Conservation (phyloP, 179 eudicot species). For the Actinidia polygama region DNA sequence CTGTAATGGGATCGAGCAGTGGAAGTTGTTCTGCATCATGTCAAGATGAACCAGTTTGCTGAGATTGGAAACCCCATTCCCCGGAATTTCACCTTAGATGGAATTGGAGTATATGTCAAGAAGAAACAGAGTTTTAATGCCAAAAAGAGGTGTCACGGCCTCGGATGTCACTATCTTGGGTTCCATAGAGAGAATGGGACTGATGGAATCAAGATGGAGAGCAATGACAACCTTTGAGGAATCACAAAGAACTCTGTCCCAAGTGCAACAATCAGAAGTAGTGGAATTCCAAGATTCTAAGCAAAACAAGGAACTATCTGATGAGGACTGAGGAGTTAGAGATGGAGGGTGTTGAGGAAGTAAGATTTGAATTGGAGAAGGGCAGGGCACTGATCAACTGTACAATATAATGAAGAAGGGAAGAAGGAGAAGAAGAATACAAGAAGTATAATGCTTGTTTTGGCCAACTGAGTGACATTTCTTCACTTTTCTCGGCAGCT, state of each 20-base stretch:
- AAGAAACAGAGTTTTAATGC: conserved; percentile 33
- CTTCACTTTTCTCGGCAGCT: neutral
- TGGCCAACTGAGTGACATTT: conserved; percentile 16
- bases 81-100: conserved; percentile 44
- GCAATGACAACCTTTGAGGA: conserved; percentile 28
- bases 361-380: conserved; percentile 50
- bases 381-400: conserved; percentile 48
- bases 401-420: conserved; percentile 30
- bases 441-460: neutral
- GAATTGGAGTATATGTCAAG: conserved; percentile 47
- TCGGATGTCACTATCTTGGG: conserved; percentile 19
- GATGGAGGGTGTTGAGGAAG: conserved; percentile 19
- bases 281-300: conserved; percentile 50
- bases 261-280: conserved; percentile 41
- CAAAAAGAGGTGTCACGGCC: conserved; percentile 44
- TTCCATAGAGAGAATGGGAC: conserved; percentile 9
- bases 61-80: conserved; percentile 45
- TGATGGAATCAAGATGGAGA: conserved; percentile 38
- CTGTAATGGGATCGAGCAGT: conserved; percentile 49
- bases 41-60: conserved; percentile 49
- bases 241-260: conserved; percentile 47
- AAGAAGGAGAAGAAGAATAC: conserved; percentile 21
- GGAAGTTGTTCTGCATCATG: conserved; percentile 45
- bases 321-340: conserved; percentile 27
- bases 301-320: conserved; percentile 23